phyloP scores from a whole-genome alignment of 179 eudicot genomes.

The Corrigiola litoralis region DNA sequence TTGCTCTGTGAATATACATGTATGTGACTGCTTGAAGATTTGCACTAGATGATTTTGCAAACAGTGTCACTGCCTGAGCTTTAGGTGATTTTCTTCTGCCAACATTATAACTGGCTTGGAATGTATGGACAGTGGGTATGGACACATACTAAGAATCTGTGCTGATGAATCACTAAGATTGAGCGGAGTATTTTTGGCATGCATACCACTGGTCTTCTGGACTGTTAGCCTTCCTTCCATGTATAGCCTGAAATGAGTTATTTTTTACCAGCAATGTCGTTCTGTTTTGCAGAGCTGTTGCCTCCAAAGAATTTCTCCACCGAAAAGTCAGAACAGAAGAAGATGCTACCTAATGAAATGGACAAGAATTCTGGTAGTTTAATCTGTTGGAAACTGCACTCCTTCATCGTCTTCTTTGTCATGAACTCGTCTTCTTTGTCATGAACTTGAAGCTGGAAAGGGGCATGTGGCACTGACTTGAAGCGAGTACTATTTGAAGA shows the following conservation, averaged over 20 bases:
- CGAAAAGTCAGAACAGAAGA: slow-evolving; percentile 1
- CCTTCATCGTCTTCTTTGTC: too few species aligned
- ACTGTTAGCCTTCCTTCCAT: background rate
- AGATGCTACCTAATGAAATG: background rate
- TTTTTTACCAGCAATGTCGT: too few species aligned
- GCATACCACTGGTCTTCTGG: background rate
- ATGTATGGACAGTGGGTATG: too few species aligned
- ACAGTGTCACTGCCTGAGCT: too few species aligned
- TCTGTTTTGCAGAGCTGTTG: slow-evolving; percentile 42
- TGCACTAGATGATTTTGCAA: background rate
- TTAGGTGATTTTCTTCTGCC: too few species aligned
- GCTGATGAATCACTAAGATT: too few species aligned
- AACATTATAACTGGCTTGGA: background rate
- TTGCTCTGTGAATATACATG: slow-evolving; percentile 1
- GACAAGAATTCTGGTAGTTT: background rate
- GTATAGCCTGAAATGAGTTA: too few species aligned
- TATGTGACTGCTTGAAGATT: background rate
- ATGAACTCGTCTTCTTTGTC: background rate
- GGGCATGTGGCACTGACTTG: too few species aligned
- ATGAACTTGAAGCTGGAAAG: background rate
- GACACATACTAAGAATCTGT: too few species aligned
- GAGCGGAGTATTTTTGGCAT: too few species aligned
- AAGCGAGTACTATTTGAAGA: too few species aligned
- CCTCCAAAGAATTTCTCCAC: slow-evolving; percentile 40
- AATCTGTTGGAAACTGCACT: too few species aligned